These are phyloP conservation scores for Arthrobotrys pseudoclavata DNA, from an alignment of 2,329 filamentous ascomycete species.

Conservation along the genomic window DNA sequence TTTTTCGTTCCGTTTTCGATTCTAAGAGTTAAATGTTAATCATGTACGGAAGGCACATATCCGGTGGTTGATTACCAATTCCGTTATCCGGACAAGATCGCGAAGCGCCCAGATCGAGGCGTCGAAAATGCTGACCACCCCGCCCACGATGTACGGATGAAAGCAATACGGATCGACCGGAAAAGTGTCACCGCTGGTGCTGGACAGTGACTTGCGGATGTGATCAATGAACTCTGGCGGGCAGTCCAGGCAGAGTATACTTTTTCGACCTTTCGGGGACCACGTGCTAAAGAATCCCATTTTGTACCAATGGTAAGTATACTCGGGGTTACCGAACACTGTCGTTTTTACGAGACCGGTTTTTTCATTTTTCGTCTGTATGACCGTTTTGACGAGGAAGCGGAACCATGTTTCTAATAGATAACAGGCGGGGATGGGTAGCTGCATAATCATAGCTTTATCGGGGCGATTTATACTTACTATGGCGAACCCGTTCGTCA, in stretches of 20 bases:
- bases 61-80: not conserved
- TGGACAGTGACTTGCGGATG: not conserved
- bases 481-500: not conserved
- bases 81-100: slow-evolving; percentile 13
- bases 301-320: slow-evolving; percentile 15
- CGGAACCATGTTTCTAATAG: slow-evolving; percentile 37
- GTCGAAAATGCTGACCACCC: not conserved
- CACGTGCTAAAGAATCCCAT: slow-evolving; percentile 35
- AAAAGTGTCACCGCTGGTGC: not conserved
- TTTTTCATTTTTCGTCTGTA: not conserved
- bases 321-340: not conserved
- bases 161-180: slow-evolving; percentile 35
- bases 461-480: not conserved
- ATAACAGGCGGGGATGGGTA: not conserved
- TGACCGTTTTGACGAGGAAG: slow-evolving; percentile 16
- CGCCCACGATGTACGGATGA: slow-evolving; percentile 15
- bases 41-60: not conserved
- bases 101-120: slow-evolving; percentile 10
- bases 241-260: slow-evolving; percentile 32
- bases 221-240: not conserved
- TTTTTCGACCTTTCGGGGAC: slow-evolving; percentile 15
- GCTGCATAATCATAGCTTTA: not conserved
- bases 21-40: not conserved
- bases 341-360: not conserved
- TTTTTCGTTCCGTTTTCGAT: not conserved